Conservation (phyloP, 192 early-diverging fungal genomes). For the Coemansia sp. region DNA sequence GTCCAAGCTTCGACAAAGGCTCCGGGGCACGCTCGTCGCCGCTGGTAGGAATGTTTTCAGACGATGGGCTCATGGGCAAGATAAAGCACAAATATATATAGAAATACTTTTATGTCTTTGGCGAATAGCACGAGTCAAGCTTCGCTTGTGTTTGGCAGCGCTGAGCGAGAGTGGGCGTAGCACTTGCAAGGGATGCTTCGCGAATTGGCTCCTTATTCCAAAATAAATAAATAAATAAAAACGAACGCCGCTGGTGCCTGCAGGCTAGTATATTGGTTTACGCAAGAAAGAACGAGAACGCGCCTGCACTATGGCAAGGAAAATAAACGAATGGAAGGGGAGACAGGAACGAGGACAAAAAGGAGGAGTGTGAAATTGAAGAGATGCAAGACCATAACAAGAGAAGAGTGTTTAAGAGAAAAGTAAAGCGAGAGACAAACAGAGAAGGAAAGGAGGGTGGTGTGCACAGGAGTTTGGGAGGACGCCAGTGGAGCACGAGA, state of each 20-base stretch:
- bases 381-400: conserved; percentile 8
- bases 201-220: not conserved
- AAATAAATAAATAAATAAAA: too few relatives aligned
- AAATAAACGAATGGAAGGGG: not conserved
- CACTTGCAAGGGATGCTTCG: not conserved
- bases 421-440: not conserved
- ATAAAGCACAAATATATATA: not conserved
- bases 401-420: not conserved
- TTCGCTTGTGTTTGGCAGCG: not conserved
- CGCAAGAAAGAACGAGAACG: too few relatives aligned
- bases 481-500: not conserved
- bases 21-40: not conserved
- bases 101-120: not conserved
- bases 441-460: not conserved
- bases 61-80: not conserved
- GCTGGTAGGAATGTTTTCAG: not conserved
- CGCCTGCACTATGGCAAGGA: too few relatives aligned
- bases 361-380: not conserved
- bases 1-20: not conserved
- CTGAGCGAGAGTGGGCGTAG: not conserved
- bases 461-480: not conserved
- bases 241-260: too few relatives aligned
- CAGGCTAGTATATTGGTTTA: too few relatives aligned
- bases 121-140: not conserved
- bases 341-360: not conserved